Evolutionary conservation across 768 basidiomycete species (phyloP).

Genomic region (Tephrocybe sp.): DNA sequence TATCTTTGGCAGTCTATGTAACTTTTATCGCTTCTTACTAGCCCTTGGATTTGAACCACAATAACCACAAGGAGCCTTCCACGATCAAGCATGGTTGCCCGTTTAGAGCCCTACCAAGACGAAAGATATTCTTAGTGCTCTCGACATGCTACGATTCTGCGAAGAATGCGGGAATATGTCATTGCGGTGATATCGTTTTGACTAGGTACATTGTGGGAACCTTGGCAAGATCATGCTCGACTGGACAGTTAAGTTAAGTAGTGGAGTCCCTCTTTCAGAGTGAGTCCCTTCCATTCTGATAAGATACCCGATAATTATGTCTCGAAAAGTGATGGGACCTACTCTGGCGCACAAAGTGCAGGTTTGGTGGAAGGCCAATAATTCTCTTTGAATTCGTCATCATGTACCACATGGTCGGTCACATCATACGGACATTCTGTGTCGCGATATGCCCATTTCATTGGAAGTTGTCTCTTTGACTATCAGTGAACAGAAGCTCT

Average conservation of each 20-base stretch:
- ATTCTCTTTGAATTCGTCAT: neutral
- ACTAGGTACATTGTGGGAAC: neutral
- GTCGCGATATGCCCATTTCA: slow-evolving; percentile 2
- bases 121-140: too few species aligned
- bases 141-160: too few species aligned
- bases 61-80: too few species aligned
- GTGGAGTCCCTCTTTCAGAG: too few species aligned
- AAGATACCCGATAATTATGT: neutral
- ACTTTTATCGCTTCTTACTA: too few species aligned
- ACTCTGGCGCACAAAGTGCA: neutral
- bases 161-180: too few species aligned
- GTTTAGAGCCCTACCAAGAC: too few species aligned
- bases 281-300: neutral
- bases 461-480: neutral
- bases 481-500: neutral
- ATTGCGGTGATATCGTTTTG: neutral
- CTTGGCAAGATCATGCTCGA: too few species aligned
- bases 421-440: slow-evolving; percentile 1
- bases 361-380: neutral
- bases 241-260: too few species aligned
- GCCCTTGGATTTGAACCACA: too few species aligned
- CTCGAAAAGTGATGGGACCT: neutral
- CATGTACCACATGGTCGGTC: slow-evolving; percentile 6
- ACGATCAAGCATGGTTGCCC: too few species aligned
- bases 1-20: too few species aligned